These are phyloP conservation scores for Aspergillus arachidicola DNA, from an alignment of 2,329 filamentous ascomycete species.

Conservation along the genomic window DNA sequence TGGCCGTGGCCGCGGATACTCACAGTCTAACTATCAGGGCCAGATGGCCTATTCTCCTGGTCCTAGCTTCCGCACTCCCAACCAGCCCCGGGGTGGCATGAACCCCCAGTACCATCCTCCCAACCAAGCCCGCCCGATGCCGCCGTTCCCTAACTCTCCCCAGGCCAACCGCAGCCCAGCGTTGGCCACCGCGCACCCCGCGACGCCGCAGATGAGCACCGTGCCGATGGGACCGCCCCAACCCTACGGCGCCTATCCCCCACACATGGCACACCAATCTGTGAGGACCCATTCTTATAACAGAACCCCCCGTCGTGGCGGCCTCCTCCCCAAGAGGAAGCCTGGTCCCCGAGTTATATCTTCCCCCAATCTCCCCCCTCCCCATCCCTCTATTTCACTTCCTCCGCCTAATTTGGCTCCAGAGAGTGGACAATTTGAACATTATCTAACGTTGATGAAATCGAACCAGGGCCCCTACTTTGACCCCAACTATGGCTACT, in stretches of 20 bases:
- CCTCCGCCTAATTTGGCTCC: slow-evolving; percentile 65
- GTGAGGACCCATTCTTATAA: slow-evolving; percentile 54
- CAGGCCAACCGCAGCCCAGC: slow-evolving; percentile 67
- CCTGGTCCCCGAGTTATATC: slow-evolving; percentile 30
- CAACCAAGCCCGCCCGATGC: slow-evolving; percentile 45
- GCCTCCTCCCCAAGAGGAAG: slow-evolving; percentile 37
- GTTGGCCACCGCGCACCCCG: slow-evolving; percentile 65
- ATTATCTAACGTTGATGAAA: slow-evolving; percentile 67
- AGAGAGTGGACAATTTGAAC: slow-evolving; percentile 70
- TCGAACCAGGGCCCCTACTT: slow-evolving; percentile 58
- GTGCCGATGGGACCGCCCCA: slow-evolving; percentile 67
- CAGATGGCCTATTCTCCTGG: slow-evolving; percentile 59
- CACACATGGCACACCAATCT: slow-evolving; percentile 62
- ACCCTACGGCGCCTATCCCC: slow-evolving; percentile 60
- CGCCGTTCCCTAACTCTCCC: slow-evolving; percentile 64
- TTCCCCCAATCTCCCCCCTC: slow-evolving; percentile 26
- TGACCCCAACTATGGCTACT: slow-evolving; percentile 52
- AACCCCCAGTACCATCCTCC: slow-evolving; percentile 53
- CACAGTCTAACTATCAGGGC: slow-evolving; percentile 53
- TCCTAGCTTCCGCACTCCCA: slow-evolving; percentile 55
- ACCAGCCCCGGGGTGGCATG: slow-evolving; percentile 56
- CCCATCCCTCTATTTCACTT: slow-evolving; percentile 22
- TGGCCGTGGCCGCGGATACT: slow-evolving; percentile 62
- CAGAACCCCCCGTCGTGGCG: slow-evolving; percentile 35
- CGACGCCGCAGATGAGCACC: slow-evolving; percentile 70